Base-by-base conservation (phyloP, 169 alveolate species). In the Plasmodium ovale region DNA sequence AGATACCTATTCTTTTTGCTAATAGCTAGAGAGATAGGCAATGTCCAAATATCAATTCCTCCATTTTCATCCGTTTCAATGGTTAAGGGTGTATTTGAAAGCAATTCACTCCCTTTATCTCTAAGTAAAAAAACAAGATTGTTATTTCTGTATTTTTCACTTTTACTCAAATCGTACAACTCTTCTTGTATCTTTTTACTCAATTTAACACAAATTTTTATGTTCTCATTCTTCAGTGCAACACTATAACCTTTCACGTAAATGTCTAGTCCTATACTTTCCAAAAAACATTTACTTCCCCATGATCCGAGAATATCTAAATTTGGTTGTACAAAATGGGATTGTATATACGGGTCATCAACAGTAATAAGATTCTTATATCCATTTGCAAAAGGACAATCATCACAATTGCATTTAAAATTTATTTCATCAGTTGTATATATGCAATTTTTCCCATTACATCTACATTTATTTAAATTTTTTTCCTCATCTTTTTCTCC, bases 11-110 rank as follows among this genome's bases (percentile, higher is more conserved):
- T 95, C 56, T 87, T 93, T 27, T 92, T 89, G 58, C 93, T 91
- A 35, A 95, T 94, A 3, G 96, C 96, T 25, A 95, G 84, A n/a
- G 96, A 92, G 44, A 95, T 93, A 25, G 98, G 98, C 49, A 95
- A 89, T 2, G 98, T 95, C 93, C 96, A 94, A 29, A 95, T 93
- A 68, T 94, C 95, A 42, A 94, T 93, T 23, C 94, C 95, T 6
- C 94, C 93, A 37, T 91, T 93, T 35, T 94, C 95, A 51, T 93
- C 58, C 19, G 96, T 94, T 85, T 91, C 94, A 27, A 93, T 94
- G 21, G 94, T 92, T 51, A 95, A 82, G 6, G 98, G 98, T 33
- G 96, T 92, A 77, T 95, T 95, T 35, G 95, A 96, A 73, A 95
- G 87, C 51, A 95, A 82, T 72, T 95, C 97, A 65, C 97, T 92